Evolutionary conservation across 345 rosid genomes (phyloP), one percentile per base, ranked within the genome.

Genomic region (Litchi chinensis): DNA sequence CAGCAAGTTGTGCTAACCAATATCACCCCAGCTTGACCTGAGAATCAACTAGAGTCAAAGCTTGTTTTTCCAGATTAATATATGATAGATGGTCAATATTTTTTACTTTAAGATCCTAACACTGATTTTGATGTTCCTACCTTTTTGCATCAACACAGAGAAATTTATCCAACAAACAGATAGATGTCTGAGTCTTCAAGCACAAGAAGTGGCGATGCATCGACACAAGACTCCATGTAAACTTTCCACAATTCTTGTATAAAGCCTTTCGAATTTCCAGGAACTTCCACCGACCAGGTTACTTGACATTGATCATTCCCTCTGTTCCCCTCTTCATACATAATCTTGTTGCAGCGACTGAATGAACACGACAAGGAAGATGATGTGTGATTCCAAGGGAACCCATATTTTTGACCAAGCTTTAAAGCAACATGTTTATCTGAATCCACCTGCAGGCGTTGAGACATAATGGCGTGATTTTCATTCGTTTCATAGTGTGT

Each of bases 141-240:
- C 97, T 92, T 79, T 85, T 86, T 26, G 93, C 97, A 71, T 91
- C 82, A 71, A 94, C 68, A 76, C 98, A 88, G 12, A 86, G 75
- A 83, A 96, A 94, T 67, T 85, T 92, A 54, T 81, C 99, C 99
- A 84, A 94, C 85, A 84, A 96, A 90, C 50, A 94, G 67, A 89
- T 85, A 93, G 68, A 87, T 71, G 79, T 94, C 90, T 0, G 87
- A 84, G 67, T 85, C 85, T 80, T 82, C 88, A 73, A 89, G 79
- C 60, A 93, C 97, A 62, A 92, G 70, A 60, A 94, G 85, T 40
- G 97, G 97, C 0, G 99, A 96, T 73, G 97, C 97, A 87, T 96
- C 99, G 76, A 94, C 94, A 79, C 98, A 96, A 73, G 98, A 93
- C 74, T 85, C 94, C 98, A 93, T 88, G 82, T 83, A 84, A 88